Evolutionary conservation across 2,329 filamentous ascomycete genomes (phyloP).

Genomic region (Claviceps cyperi): DNA sequence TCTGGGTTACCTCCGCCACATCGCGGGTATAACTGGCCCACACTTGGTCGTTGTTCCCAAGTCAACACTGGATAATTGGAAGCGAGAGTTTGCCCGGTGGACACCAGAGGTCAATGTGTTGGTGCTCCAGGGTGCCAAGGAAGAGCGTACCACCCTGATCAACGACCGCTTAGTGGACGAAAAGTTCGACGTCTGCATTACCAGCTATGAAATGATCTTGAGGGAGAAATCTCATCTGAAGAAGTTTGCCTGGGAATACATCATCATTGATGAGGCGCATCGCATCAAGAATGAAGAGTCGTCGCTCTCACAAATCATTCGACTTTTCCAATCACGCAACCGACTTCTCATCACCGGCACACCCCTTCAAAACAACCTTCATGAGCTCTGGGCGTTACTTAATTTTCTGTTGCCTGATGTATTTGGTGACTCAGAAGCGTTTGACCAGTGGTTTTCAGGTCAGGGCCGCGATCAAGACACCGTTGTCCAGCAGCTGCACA

Average conservation of each 20-base stretch:
- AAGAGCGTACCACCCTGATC: conserved; percentile 78
- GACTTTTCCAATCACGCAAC: conserved; percentile 90
- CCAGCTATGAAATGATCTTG: conserved; percentile 97
- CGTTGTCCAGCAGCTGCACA: conserved; percentile 89
- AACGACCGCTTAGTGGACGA: conserved; percentile 83
- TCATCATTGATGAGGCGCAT: conserved; percentile 95
- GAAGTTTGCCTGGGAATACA: conserved; percentile 99
- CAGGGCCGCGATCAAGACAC: conserved; percentile 86
- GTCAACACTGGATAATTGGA: conserved; percentile 97
- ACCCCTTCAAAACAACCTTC: conserved; percentile 91
- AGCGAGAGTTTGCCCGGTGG: conserved; percentile 85
- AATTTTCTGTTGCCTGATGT: conserved; percentile 98
- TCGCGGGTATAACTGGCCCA: conserved; percentile 77
- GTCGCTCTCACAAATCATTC: conserved; percentile 88
- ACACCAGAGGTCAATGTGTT: conserved; percentile 91
- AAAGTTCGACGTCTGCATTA: conserved; percentile 95
- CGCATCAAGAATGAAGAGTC: conserved; percentile 99
- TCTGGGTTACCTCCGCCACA: conserved; percentile 82
- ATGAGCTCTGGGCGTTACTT: conserved; percentile 92
- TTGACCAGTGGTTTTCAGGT: conserved; percentile 94
- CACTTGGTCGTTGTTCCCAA: conserved; percentile 90
- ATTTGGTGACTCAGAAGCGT: conserved; percentile 90
- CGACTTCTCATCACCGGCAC: conserved; percentile 92
- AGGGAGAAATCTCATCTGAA: conserved; percentile 88
- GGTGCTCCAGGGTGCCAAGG: conserved; percentile 87